Percentiles rank a stretch among this genome's conserved stretches.
phyloP scores from a whole-genome alignment of 805 yeast species.

The Hyphopichia homilentoma region DNA sequence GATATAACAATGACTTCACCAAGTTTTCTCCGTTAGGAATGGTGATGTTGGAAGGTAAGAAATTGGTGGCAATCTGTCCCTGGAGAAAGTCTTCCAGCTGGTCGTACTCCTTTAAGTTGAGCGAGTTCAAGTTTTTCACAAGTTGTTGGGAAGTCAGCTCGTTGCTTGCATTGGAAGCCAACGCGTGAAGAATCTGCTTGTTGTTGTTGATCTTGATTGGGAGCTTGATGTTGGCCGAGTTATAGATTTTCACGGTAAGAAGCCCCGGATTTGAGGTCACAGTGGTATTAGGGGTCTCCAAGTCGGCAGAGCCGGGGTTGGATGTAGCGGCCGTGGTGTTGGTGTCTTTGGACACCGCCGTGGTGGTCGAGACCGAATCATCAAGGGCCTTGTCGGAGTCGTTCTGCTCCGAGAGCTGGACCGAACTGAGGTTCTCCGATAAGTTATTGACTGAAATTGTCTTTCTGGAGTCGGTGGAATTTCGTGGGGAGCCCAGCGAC shows the following conservation, averaged over 20 bases:
- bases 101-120: constrained; percentile 10
- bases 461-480: constrained; percentile 22
- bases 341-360: constrained; percentile 1
- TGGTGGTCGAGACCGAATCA: neutral
- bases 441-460: constrained; percentile 19
- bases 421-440: constrained; percentile 20
- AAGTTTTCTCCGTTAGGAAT: constrained; percentile 50
- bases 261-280: constrained; percentile 52
- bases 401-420: constrained; percentile 6
- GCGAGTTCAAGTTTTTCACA: constrained; percentile 23
- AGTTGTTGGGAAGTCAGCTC: constrained; percentile 25
- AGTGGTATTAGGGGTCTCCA: neutral
- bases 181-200: constrained; percentile 58
- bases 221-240: constrained; percentile 60
- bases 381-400: neutral
- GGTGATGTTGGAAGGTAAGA: constrained; percentile 52
- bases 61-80: constrained; percentile 29
- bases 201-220: constrained; percentile 70
- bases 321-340: neutral
- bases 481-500: constrained; percentile 12
- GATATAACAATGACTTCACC: constrained; percentile 68
- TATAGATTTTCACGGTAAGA: constrained; percentile 72
- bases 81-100: constrained; percentile 21
- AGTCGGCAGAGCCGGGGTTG: neutral
- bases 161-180: constrained; percentile 51